phyloP scores from a whole-genome alignment of 495 filamentous ascomycete species.

The Tuber indicum region DNA sequence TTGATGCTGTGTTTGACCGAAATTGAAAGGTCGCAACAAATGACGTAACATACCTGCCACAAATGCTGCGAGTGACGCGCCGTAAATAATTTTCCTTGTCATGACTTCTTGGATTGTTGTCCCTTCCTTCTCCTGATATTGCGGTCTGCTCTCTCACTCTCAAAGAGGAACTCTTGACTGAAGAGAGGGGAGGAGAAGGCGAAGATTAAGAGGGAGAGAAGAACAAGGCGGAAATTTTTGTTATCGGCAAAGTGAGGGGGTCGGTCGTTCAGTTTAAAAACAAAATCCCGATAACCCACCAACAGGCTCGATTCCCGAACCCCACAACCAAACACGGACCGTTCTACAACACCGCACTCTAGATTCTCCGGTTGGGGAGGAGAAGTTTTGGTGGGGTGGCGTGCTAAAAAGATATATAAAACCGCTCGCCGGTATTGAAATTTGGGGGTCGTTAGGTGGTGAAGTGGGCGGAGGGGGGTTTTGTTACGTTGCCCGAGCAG shows the following conservation, averaged over 20 bases:
- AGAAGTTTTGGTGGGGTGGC: not conserved
- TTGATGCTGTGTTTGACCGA: slow-evolving; percentile 23
- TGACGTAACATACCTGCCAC: slow-evolving; percentile 52
- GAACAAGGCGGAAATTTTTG: slow-evolving; percentile 6
- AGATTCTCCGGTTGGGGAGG: not conserved
- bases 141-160: not conserved
- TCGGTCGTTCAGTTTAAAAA: not conserved
- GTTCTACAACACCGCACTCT: not conserved
- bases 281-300: slow-evolving; percentile 5
- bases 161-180: not conserved
- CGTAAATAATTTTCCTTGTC: slow-evolving; percentile 48
- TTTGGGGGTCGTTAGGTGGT: not conserved
- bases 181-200: slow-evolving; percentile 9
- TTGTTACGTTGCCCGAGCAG: not conserved
- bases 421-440: not conserved
- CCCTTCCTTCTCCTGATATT: not conserved
- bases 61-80: slow-evolving; percentile 53
- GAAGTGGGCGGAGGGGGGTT: not conserved
- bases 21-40: slow-evolving; percentile 17
- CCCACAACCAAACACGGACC: not conserved
- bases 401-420: slow-evolving; percentile 2
- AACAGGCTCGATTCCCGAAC: slow-evolving; percentile 4
- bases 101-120: not conserved
- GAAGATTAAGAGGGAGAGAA: slow-evolving; percentile 8
- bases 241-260: not conserved